Percentiles rank a stretch among this genome's conserved stretches.
phyloP scores from a whole-genome alignment of 2,329 filamentous ascomycete genomes.

The Penicillium italicum region DNA sequence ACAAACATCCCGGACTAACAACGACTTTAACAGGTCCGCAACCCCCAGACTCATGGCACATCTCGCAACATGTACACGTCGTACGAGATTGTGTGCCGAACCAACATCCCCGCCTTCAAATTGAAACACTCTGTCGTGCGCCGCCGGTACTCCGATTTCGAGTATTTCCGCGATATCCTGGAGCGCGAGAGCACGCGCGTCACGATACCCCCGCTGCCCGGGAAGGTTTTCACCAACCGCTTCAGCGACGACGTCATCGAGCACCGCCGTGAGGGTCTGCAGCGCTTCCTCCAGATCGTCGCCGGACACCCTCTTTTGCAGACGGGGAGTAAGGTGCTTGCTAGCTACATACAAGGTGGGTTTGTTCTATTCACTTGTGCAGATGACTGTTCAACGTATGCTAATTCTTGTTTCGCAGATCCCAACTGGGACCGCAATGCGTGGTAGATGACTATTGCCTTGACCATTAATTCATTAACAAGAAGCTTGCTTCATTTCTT shows the following conservation, averaged over 20 bases:
- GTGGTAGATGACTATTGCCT: slow-evolving; percentile 53
- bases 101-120: slow-evolving; percentile 99
- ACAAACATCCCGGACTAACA: neutral
- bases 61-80: slow-evolving; percentile 97
- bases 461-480: neutral
- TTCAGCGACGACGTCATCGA: slow-evolving; percentile 99
- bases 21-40: slow-evolving; percentile 60
- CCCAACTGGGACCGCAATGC: slow-evolving; percentile 80
- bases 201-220: slow-evolving; percentile 90
- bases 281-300: slow-evolving; percentile 96
- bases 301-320: slow-evolving; percentile 94
- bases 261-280: slow-evolving; percentile 81
- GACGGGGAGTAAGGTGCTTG: slow-evolving; percentile 94
- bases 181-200: slow-evolving; percentile 93
- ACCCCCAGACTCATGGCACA: slow-evolving; percentile 90
- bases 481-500: slow-evolving; percentile 2
- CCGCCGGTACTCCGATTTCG: slow-evolving; percentile 94
- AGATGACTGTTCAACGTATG: slow-evolving; percentile 3
- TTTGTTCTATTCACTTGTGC: neutral
- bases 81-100: slow-evolving; percentile 96
- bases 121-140: slow-evolving; percentile 83
- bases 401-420: slow-evolving; percentile 34
- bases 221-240: slow-evolving; percentile 96
- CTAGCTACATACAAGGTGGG: slow-evolving; percentile 92
- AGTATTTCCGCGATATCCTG: slow-evolving; percentile 97